Evolutionary conservation across 371 early-diverging fungal species (phyloP).

Genomic region (Zychaea mexicana): DNA sequence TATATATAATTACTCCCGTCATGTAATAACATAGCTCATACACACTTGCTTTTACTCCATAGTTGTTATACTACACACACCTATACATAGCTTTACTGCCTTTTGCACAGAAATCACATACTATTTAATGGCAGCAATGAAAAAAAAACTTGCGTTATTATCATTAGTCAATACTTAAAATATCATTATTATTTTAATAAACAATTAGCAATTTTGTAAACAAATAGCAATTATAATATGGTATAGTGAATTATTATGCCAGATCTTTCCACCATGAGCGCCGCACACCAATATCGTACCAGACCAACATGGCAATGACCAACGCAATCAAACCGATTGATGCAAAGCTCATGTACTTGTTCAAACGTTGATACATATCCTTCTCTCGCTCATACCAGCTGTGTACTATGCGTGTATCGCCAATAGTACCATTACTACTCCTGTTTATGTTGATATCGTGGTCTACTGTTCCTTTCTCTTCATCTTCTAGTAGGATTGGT

Average conservation of each 20-base stretch:
- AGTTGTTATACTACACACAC: no score
- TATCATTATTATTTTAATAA: no score
- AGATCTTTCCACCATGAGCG: constrained; percentile 15
- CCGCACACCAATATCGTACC: constrained; percentile 26
- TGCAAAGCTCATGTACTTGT: constrained; percentile 28
- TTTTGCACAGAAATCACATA: no score
- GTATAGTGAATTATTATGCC: not conserved
- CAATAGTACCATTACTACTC: no score
- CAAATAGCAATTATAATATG: not conserved
- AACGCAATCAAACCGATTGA: constrained; percentile 24
- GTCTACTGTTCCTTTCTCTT: not conserved
- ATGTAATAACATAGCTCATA: no score
- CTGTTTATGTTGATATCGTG: not conserved
- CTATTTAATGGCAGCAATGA: no score
- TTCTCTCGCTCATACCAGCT: constrained; percentile 10
- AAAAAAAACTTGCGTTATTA: no score
- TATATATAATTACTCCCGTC: no score
- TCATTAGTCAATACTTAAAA: no score
- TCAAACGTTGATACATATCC: constrained; percentile 28
- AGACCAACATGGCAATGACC: constrained; percentile 22
- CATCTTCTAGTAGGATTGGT: not conserved
- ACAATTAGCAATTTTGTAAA: not conserved
- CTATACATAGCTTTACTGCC: no score
- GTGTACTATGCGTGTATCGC: not conserved
- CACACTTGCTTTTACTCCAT: no score